These are phyloP conservation scores for Aureobasidium mangrovei DNA, from an alignment of 2,329 filamentous ascomycete genomes.

Conservation along the genomic window DNA sequence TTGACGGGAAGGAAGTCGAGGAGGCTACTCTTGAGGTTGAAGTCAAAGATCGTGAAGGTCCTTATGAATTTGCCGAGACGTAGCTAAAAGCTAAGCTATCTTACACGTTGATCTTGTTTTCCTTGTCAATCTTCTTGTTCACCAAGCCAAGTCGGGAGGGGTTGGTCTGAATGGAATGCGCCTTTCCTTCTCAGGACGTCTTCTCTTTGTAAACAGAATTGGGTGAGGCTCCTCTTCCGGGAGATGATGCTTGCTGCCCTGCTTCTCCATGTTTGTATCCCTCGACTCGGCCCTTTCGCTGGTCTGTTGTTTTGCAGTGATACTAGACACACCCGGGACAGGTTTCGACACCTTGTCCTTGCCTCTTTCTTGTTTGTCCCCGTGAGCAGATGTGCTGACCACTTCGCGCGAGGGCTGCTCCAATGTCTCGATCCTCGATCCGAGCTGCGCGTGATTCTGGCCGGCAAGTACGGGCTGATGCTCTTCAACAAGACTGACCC, in stretches of 20 bases:
- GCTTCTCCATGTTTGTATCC: too few relatives aligned
- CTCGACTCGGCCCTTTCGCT: too few relatives aligned
- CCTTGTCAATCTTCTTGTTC: neutral
- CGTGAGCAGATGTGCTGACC: too few relatives aligned
- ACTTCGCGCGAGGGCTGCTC: too few relatives aligned
- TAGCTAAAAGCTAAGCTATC: constrained; percentile 21
- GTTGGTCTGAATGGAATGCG: neutral
- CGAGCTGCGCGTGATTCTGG: too few relatives aligned
- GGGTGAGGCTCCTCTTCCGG: neutral
- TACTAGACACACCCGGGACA: too few relatives aligned
- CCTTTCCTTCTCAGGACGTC: neutral
- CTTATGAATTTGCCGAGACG: constrained; percentile 60
- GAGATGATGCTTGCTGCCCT: neutral
- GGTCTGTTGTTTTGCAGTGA: too few relatives aligned
- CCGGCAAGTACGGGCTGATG: neutral
- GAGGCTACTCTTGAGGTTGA: constrained; percentile 76
- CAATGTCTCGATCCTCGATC: too few relatives aligned
- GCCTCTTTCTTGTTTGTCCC: too few relatives aligned
- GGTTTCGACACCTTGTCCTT: too few relatives aligned
- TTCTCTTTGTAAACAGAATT: neutral
- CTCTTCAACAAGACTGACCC: constrained; percentile 6
- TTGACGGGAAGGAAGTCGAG: constrained; percentile 72
- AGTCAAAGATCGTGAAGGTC: constrained; percentile 68
- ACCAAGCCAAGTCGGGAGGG: neutral
- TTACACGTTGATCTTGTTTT: neutral